These are phyloP conservation scores for Chrysosphaeria jannelii DNA, from an alignment of 2,329 filamentous ascomycete genomes.

Conservation along the genomic window DNA sequence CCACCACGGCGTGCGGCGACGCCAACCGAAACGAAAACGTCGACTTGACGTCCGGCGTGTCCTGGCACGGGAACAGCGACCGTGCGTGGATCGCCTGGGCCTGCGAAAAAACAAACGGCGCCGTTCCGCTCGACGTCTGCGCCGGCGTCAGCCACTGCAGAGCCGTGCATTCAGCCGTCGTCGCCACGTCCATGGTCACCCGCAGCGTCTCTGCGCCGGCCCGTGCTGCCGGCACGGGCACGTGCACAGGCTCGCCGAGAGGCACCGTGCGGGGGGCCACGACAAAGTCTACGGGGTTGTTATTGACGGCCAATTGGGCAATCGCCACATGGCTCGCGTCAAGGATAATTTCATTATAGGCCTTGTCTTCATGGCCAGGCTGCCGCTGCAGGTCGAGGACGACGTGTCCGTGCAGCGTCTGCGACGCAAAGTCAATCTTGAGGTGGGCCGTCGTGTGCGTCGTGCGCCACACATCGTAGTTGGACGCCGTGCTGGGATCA, in stretches of 20 bases:
- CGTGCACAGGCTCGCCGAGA: constrained; percentile 39
- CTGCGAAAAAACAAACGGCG: constrained; percentile 94
- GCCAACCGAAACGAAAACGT: constrained; percentile 71
- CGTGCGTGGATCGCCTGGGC: constrained; percentile 90
- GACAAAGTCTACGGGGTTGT: not conserved
- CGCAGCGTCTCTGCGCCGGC: constrained; percentile 20
- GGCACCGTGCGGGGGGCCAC: constrained; percentile 40
- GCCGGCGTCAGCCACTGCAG: constrained; percentile 84
- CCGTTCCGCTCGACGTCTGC: constrained; percentile 84
- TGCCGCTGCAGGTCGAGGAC: constrained; percentile 46
- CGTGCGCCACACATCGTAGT: constrained; percentile 70
- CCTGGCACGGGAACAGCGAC: constrained; percentile 86
- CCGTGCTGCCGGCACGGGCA: constrained; percentile 24
- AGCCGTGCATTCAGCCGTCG: constrained; percentile 68
- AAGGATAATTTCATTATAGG: constrained; percentile 34
- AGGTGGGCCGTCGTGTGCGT: constrained; percentile 59
- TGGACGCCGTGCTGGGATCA: constrained; percentile 74
- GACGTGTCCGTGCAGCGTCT: constrained; percentile 49
- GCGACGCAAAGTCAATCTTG: constrained; percentile 55
- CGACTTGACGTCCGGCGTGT: constrained; percentile 93
- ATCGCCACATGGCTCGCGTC: constrained; percentile 70
- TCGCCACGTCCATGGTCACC: constrained; percentile 39
- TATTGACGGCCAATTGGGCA: constrained; percentile 29
- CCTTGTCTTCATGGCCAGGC: constrained; percentile 13
- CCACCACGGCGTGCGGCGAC: constrained; percentile 68